Evolutionary conservation across 805 yeast genomes (phyloP), one percentile per base, ranked within the genome.

Genomic region (Wickerhamiella brachini): DNA sequence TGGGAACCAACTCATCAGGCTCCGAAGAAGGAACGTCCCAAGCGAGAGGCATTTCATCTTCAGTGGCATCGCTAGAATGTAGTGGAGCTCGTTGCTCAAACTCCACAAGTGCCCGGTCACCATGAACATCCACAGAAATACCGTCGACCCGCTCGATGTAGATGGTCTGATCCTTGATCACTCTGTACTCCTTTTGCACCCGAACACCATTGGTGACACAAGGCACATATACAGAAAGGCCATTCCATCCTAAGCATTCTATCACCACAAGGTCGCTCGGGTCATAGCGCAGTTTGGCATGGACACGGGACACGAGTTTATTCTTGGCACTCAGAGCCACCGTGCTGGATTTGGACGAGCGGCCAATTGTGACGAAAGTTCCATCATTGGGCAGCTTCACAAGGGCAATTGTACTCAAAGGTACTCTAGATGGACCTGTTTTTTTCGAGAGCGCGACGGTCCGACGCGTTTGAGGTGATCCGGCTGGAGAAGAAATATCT

Each of bases 221-320:
- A 0, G 95, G 93, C 42, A 86, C 75, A 4, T 76, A 71, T 18
- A 88, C 75, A 9, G 76, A 73, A 48, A 85, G 68, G 10, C 97
- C 96, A 64, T 90, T 90, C 67, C 80, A 76, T 3, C 97, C 97
- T 50, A 79, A 65, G 65, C 97, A 90, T 45, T 75, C 75, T 48
- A 90, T 63, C 15, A 67, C 69, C 45, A 86, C 64, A 45, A 70
- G 58, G 34, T 75, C 68, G 10, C 54, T 50, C 1, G 69, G 58
- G 26, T 69, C 62, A 61, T 75, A 80, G 23, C 73, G 68, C 2
- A 83, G 60, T 15, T 68, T 65, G 49, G 81, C 72, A 65, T 85
- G 95, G 10, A 73, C 71, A 49, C 95, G 76, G 13, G 93, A 83
- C 21, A 85, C 76, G 41, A 73, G 72, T 61, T 77, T 79, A 62